phyloP scores from a whole-genome alignment of 441 rosid species.

The Gossypium davidsonii region DNA sequence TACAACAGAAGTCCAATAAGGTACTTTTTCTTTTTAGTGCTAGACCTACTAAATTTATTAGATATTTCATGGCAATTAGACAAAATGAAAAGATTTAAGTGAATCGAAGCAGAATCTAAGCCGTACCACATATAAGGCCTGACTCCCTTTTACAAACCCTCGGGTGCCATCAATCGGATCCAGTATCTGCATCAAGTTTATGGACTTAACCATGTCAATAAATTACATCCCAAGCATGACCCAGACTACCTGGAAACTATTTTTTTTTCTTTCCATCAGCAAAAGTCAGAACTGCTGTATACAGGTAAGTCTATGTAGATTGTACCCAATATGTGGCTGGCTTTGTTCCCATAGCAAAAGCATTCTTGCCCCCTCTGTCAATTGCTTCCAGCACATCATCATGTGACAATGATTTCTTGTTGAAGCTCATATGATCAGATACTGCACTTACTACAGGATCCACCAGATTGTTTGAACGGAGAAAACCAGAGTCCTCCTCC shows the following conservation, averaged over 20 bases:
- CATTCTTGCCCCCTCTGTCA: constrained; percentile 75
- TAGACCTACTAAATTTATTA: not conserved
- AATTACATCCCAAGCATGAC: not conserved
- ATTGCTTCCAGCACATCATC: constrained; percentile 68
- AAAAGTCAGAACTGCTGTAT: not conserved
- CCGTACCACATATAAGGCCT: constrained; percentile 81
- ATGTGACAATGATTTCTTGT: constrained; percentile 40
- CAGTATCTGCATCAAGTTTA: constrained; percentile 50
- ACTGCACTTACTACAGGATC: constrained; percentile 62
- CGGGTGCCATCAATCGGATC: constrained; percentile 90
- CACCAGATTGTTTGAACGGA: constrained; percentile 59
- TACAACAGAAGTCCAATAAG: not conserved
- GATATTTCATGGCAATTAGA: not conserved
- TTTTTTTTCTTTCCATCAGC: not conserved
- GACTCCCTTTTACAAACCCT: constrained; percentile 71
- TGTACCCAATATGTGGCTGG: constrained; percentile 89
- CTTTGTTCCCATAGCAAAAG: constrained; percentile 42
- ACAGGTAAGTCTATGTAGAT: constrained; percentile 3
- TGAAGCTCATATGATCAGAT: constrained; percentile 35
- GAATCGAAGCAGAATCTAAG: not conserved
- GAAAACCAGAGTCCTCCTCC: constrained; percentile 76
- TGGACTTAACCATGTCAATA: constrained; percentile 3
- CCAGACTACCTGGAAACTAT: not conserved
- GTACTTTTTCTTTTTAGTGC: not conserved
- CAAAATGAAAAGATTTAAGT: not conserved